Conservation (phyloP, 1,284 basidiomycete species). For the Cutaneotrichosporon mucoides region DNA sequence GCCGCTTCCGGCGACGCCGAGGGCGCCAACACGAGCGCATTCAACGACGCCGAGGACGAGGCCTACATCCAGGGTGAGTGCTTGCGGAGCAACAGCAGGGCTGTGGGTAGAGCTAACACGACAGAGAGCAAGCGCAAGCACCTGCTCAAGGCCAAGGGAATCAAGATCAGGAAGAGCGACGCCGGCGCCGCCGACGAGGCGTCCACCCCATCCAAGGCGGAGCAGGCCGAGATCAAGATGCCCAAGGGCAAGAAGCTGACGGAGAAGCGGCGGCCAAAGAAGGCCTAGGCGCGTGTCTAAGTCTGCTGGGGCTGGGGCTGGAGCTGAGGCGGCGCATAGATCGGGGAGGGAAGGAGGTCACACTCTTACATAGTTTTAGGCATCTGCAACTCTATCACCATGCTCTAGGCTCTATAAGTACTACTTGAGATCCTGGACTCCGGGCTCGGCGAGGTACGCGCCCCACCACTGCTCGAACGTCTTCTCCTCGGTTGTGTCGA, state of each 20-base stretch:
- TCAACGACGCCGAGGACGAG: constrained; percentile 48
- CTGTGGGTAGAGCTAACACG: too few species aligned
- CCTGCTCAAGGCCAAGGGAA: constrained; percentile 51
- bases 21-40: constrained; percentile 27
- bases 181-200: background rate
- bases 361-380: constrained; percentile 1
- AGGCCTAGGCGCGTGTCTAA: background rate
- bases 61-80: constrained; percentile 46
- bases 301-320: background rate
- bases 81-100: too few species aligned
- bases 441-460: constrained; percentile 17
- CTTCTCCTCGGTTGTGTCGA: constrained; percentile 33
- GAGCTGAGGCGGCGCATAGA: background rate
- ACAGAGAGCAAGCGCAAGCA: constrained; percentile 50
- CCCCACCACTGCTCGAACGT: constrained; percentile 45
- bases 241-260: constrained; percentile 41
- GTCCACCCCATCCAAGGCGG: constrained; percentile 3
- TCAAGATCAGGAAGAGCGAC: constrained; percentile 45
- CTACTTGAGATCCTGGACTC: too few species aligned
- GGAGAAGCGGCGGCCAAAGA: constrained; percentile 27
- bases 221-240: constrained; percentile 20
- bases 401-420: constrained; percentile 5
- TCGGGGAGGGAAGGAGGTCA: background rate
- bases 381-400: background rate
- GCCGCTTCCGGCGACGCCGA: constrained; percentile 21